Conservation (phyloP, 2,329 filamentous ascomycete genomes). For the Alternaria brassicae region DNA sequence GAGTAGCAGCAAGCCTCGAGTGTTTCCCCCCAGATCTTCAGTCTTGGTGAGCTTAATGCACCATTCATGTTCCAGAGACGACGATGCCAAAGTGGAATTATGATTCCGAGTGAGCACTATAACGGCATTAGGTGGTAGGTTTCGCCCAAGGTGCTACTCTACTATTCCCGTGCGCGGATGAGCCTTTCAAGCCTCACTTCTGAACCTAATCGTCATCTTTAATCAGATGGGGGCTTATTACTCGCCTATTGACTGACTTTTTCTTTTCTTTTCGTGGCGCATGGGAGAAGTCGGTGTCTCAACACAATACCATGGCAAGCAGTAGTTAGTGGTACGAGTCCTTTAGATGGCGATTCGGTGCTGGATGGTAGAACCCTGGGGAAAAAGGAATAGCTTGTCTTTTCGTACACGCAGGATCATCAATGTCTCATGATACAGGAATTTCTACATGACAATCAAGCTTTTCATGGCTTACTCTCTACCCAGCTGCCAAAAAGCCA, state of each 20-base stretch:
- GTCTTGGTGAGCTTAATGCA: conserved; percentile 2
- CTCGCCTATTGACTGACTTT: not conserved
- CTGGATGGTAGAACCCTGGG: not conserved
- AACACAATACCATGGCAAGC: not conserved
- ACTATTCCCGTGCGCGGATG: not conserved
- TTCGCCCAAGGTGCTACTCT: not conserved
- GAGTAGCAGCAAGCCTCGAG: not conserved
- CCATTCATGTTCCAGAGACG: not conserved
- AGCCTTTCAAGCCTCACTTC: not conserved
- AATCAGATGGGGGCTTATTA: too few relatives aligned
- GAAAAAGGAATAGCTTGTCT: not conserved
- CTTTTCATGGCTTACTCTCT: not conserved
- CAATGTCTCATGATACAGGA: not conserved
- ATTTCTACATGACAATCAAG: not conserved
- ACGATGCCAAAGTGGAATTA: not conserved
- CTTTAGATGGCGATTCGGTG: not conserved
- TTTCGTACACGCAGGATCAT: not conserved
- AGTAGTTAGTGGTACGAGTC: not conserved
- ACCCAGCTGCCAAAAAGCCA: conserved; percentile 17
- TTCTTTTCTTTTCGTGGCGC: not conserved
- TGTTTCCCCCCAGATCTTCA: not conserved
- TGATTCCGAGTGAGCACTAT: not conserved
- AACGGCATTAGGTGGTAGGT: not conserved
- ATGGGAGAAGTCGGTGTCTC: not conserved
- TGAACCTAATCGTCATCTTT: not conserved